Evolutionary conservation across 768 basidiomycete species (phyloP).

Genomic region (Pleurotus salmoneostramineus): DNA sequence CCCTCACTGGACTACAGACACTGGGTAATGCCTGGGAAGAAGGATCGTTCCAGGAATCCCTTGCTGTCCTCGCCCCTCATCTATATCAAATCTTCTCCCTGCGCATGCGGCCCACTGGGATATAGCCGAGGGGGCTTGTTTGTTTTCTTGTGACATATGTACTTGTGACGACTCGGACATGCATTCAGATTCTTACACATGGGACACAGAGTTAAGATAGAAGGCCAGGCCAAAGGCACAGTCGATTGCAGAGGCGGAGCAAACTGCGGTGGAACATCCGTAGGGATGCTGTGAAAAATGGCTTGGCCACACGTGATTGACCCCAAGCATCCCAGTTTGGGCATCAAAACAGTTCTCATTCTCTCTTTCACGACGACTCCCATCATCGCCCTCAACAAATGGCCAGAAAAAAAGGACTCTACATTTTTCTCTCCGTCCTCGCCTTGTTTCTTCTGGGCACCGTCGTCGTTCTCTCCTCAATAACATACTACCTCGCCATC

Average conservation of each 20-base stretch:
- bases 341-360: neutral
- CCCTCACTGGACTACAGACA: slow-evolving; percentile 37
- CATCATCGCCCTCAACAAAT: slow-evolving; percentile 20
- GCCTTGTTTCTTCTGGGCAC: slow-evolving; percentile 84
- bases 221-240: too few species aligned
- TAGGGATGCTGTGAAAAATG: neutral
- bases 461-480: slow-evolving; percentile 85
- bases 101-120: slow-evolving; percentile 35
- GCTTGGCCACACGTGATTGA: neutral
- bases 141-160: neutral
- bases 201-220: too few species aligned
- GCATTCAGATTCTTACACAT: too few species aligned
- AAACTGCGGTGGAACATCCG: too few species aligned
- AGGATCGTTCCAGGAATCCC: slow-evolving; percentile 44
- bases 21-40: slow-evolving; percentile 55
- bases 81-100: slow-evolving; percentile 42
- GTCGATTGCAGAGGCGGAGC: too few species aligned
- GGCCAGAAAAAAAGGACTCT: slow-evolving; percentile 42
- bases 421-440: slow-evolving; percentile 45
- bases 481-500: slow-evolving; percentile 87
- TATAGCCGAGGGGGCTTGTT: slow-evolving; percentile 1
- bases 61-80: slow-evolving; percentile 44
- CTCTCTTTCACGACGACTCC: slow-evolving; percentile 8
- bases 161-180: neutral
- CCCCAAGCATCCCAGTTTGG: too few species aligned